Evolutionary conservation across 2,329 filamentous ascomycete genomes (phyloP), one percentile per base, ranked within the genome.

Genomic region (Penicillium brevicompactum): DNA sequence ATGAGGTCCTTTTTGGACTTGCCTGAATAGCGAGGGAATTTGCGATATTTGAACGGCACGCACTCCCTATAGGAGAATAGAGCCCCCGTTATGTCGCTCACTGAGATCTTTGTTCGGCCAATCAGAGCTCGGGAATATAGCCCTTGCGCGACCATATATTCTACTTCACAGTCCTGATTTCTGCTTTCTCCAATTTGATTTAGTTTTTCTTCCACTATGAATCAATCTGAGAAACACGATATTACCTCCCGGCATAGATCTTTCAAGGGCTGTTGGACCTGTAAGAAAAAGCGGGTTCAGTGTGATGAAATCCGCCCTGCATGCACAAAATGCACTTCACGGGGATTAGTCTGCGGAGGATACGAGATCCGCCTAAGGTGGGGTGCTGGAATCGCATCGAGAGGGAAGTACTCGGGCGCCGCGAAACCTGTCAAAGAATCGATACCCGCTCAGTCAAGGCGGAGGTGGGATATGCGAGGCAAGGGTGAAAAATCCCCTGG

Each of bases 251-350:
- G 60, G 18, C 60, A 63, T 34, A 58, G 63, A 21, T 65, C 63
- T 5, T 61, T 64, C 55, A 65, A 61, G 43, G 63, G 63, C 41
- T 65, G 63, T 32, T 65, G 63, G 63, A 65, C 62, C 2, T 65
- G 63, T 46, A 65, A 65, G 40, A 58, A 56, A 24, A 65, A 58
- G 40, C 57, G 63, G 3, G 48, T 65, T n/a, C 63, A 64, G 31
- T 65, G 63, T 41, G 63, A 65, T 22, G 63, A 65, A 46, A 27
- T 48, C 5, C 60, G 59, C 14, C 63, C 63, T 2, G 51, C 53
- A 10, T 65, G 63, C 45, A 48, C 40, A 16, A 64, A 41, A 31
- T 65, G 63, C 44, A 57, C 27, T 9, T 45, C 49, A 4, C 46
- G 55, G 6, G 62, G 62, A 9, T 38, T 64, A 14, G 24, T 40